Evolutionary conservation across 495 filamentous ascomycete species (phyloP).

Genomic region (Chaetomidium leptoderma): DNA sequence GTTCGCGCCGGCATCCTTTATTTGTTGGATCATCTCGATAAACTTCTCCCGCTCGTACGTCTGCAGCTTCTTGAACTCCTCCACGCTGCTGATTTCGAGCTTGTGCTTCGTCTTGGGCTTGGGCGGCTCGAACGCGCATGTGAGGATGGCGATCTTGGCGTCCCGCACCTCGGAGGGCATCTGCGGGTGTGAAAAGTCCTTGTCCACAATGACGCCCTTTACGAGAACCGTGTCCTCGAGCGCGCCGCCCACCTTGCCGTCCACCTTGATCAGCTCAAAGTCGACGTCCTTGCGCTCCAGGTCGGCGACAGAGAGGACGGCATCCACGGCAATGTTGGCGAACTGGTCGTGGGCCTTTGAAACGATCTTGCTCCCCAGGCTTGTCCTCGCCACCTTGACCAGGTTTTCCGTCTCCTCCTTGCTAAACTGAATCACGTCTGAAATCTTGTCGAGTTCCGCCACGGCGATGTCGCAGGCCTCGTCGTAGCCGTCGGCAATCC

Average conservation of each 20-base stretch:
- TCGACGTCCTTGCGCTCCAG: constrained; percentile 96
- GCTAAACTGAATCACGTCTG: constrained; percentile 82
- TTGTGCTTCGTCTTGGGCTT: constrained; percentile 99
- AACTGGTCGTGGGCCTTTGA: constrained; percentile 99
- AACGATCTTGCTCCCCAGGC: constrained; percentile 97
- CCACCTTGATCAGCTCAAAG: constrained; percentile 98
- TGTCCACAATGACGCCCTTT: constrained; percentile 97
- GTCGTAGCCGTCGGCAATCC: constrained; percentile 97
- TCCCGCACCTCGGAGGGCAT: constrained; percentile 93
- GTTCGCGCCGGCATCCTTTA: constrained; percentile 96
- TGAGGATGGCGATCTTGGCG: constrained; percentile 95
- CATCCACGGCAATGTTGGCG: constrained; percentile 93
- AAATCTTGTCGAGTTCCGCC: constrained; percentile 84
- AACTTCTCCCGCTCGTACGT: constrained; percentile 94
- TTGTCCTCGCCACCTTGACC: constrained; percentile 89
- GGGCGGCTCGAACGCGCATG: constrained; percentile 97
- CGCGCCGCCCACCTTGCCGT: constrained; percentile 93
- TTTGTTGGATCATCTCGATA: constrained; percentile 95
- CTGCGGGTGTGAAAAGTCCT: constrained; percentile 99
- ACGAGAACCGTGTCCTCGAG: constrained; percentile 94
- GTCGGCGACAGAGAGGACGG: constrained; percentile 93
- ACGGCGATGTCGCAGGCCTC: constrained; percentile 95
- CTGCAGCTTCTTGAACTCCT: constrained; percentile 96
- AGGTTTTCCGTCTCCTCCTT: constrained; percentile 74
- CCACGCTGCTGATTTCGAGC: constrained; percentile 93